Evolutionary conservation across 163 green algal species (phyloP).

Genomic region (Botryococcus braunii): DNA sequence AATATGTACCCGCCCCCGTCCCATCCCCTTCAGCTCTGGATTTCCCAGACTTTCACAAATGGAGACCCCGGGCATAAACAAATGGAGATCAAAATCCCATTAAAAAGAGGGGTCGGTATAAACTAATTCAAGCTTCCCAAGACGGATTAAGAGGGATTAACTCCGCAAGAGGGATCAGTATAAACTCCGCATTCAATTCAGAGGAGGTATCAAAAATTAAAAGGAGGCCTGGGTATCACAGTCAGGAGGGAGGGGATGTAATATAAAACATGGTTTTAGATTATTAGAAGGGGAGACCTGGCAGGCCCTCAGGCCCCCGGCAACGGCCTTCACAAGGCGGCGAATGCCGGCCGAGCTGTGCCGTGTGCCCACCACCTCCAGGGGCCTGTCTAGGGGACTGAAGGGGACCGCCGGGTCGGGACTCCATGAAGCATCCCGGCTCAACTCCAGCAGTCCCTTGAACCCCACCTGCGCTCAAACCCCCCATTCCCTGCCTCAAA

Average conservation of each 20-base stretch:
- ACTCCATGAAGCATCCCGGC: neutral
- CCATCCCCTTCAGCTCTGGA: no score
- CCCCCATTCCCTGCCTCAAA: no score
- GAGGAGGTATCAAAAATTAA: neutral
- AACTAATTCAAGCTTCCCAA: neutral
- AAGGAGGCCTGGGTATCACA: neutral
- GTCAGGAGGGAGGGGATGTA: neutral
- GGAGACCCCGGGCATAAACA: no score
- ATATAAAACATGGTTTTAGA: neutral
- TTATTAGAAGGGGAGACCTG: conserved; percentile 21
- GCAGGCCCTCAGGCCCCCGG: conserved; percentile 51
- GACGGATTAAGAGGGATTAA: neutral
- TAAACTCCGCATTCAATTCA: neutral
- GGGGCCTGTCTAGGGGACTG: neutral
- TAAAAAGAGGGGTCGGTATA: no score
- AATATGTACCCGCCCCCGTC: no score
- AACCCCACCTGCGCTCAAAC: no score
- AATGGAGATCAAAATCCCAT: no score
- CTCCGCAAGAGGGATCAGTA: neutral
- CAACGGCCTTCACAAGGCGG: conserved; percentile 57
- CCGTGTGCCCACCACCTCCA: conserved; percentile 36
- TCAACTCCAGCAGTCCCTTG: neutral
- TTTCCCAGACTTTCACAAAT: no score
- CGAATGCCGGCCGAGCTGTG: conserved; percentile 50
- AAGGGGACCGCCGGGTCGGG: neutral